phyloP scores from a whole-genome alignment of 192 early-diverging fungal species.

The Entophlyctis helioformis region DNA sequence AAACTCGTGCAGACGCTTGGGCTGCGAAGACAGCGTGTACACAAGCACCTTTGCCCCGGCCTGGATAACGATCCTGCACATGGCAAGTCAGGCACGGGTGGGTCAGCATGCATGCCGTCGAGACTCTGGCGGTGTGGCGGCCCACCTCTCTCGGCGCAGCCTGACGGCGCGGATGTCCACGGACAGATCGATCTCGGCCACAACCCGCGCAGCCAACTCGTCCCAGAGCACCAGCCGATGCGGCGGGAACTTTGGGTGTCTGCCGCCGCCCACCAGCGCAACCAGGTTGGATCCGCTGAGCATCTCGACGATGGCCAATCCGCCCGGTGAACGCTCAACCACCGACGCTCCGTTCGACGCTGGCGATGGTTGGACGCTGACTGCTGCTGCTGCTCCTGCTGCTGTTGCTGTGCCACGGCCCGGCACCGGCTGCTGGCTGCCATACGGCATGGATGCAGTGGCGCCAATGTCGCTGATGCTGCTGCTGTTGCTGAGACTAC shows the following conservation, averaged over 20 bases:
- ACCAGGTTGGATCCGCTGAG: slow-evolving; percentile 76
- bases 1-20: slow-evolving; percentile 63
- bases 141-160: slow-evolving; percentile 61
- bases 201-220: slow-evolving; percentile 54
- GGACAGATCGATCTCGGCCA: slow-evolving; percentile 67
- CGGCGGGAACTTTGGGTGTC: slow-evolving; percentile 73
- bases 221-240: slow-evolving; percentile 85
- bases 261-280: slow-evolving; percentile 73
- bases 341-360: background rate
- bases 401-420: too few species aligned
- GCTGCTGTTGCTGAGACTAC: too few species aligned
- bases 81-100: background rate
- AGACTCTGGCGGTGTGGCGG: too few species aligned
- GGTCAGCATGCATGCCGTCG: too few species aligned
- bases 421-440: background rate
- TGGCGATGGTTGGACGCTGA: too few species aligned
- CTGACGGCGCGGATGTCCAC: slow-evolving; percentile 71
- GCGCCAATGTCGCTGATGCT: too few species aligned
- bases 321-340: slow-evolving; percentile 38
- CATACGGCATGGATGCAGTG: too few species aligned
- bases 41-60: slow-evolving; percentile 69
- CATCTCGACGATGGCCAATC: slow-evolving; percentile 73
- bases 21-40: slow-evolving; percentile 55
- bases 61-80: slow-evolving; percentile 58
- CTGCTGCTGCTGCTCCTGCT: too few species aligned